Conservation (phyloP, 768 basidiomycete genomes). For the Mycena haematopus region DNA sequence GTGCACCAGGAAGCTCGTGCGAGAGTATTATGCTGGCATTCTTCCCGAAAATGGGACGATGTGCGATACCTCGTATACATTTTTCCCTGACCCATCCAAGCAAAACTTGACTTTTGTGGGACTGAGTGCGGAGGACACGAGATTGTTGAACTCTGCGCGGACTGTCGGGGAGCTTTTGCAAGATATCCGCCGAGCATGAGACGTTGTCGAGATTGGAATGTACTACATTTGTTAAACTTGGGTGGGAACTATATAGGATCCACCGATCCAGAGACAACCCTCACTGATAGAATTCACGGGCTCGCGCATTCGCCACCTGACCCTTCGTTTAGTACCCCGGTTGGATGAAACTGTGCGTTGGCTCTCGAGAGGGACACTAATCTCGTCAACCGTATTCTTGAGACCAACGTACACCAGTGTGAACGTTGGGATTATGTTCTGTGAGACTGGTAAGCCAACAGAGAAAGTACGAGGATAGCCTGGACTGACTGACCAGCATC, state of each 20-base stretch:
- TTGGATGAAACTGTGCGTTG: neutral
- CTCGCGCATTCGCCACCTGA: no score
- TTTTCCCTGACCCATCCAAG: slow-evolving; percentile 18
- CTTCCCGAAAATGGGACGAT: slow-evolving; percentile 23
- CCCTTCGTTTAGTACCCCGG: no score
- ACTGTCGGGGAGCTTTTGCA: slow-evolving; percentile 13
- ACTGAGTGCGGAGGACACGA: slow-evolving; percentile 12
- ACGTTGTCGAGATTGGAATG: neutral
- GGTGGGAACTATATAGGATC: no score
- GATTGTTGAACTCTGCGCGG: slow-evolving; percentile 7
- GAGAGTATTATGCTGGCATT: slow-evolving; percentile 16
- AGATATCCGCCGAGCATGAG: slow-evolving; percentile 1
- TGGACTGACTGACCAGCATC: neutral
- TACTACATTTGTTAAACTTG: no score
- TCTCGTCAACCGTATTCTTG: neutral
- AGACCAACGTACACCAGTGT: slow-evolving; percentile 3
- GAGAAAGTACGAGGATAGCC: neutral
- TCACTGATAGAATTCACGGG: no score
- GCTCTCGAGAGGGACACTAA: neutral
- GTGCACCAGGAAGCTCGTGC: slow-evolving; percentile 22
- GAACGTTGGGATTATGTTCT: slow-evolving; percentile 12
- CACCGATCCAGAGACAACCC: no score
- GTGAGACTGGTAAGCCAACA: neutral
- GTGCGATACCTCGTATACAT: slow-evolving; percentile 17
- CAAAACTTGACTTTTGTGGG: neutral